Percentiles rank a stretch among this genome's conserved stretches.
phyloP scores from a whole-genome alignment of 2,329 filamentous ascomycete genomes.

The Pseudogymnoascus sp. region DNA sequence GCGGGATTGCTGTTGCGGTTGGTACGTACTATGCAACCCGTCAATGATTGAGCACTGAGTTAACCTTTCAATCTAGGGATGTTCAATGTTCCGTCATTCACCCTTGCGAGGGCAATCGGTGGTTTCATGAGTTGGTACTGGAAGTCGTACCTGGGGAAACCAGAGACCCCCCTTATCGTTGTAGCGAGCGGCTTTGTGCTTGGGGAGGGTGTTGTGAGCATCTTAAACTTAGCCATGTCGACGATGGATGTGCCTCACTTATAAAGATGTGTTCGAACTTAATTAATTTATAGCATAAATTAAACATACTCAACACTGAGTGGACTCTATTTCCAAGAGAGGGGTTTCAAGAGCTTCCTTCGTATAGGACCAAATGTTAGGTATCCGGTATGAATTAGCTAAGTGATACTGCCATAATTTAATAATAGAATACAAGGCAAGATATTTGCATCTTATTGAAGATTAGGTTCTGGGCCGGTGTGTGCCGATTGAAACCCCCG shows the following conservation, averaged over 20 bases:
- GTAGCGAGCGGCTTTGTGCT: slow-evolving; percentile 83
- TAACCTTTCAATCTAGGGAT: slow-evolving; percentile 51
- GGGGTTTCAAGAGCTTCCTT: not conserved
- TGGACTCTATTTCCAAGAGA: not conserved
- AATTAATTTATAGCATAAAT: not conserved
- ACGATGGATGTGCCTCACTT: slow-evolving; percentile 69
- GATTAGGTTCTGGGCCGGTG: not conserved
- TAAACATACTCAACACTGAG: not conserved
- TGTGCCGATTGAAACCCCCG: not conserved
- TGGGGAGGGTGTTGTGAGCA: slow-evolving; percentile 85
- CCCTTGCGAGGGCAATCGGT: slow-evolving; percentile 75
- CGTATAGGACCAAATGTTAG: not conserved
- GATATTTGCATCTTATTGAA: not conserved
- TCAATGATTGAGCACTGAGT: slow-evolving; percentile 11
- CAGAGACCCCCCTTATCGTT: slow-evolving; percentile 76
- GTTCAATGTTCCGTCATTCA: slow-evolving; percentile 97
- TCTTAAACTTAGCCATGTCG: slow-evolving; percentile 78
- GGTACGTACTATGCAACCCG: slow-evolving; percentile 40
- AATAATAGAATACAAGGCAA: not conserved
- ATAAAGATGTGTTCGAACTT: slow-evolving; percentile 12
- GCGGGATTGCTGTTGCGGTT: slow-evolving; percentile 91
- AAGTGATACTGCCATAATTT: not conserved
- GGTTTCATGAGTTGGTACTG: slow-evolving; percentile 74
- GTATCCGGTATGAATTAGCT: not conserved
- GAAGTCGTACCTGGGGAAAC: slow-evolving; percentile 43